Evolutionary conservation across 106 monocot genomes (phyloP), one percentile per base, ranked within the genome.

Genomic region (Apostasia ramifera): DNA sequence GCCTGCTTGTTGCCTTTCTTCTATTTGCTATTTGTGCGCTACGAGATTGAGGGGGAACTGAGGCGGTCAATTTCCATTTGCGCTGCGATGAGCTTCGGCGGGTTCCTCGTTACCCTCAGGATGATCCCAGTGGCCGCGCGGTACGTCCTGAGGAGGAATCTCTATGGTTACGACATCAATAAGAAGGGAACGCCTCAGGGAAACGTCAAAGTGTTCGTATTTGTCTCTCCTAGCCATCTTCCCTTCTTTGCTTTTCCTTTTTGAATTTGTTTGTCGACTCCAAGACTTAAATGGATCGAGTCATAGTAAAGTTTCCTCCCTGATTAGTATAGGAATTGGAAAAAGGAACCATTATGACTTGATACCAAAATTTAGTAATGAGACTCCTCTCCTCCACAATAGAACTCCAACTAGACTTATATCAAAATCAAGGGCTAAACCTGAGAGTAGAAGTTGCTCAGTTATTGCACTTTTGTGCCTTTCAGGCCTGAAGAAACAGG

Each of bases 161-260:
- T 97, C 66, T 97, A 87, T 49, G 95, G 92, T 2, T 89, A 81
- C 51, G 95, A 97, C 70, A 97, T 97, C 79, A 97, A 97, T 75
- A 97, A 97, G 80, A 89, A 83, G 61, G 92, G 92, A 14, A 89
- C 92, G 10, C 84, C 87, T 2, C 82, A 77, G 68, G 95, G 95
- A 3, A 2, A 56, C 15, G 71, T 92, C 62, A 89, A 85, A 97
- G 95, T 97, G 95, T 95, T 48, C 84, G 92, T 80, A 43, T 51
- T 52, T 15, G 40, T 66, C 26, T 51, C 6, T 26, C 26, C 26
- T 26, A 26, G 26, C 26, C 26, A 26, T 26, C 43, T 47, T 57
- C 44, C 2, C 4, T 4, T 42, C 15, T 2, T 49, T 37, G 2
- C 4, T 49, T 63, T 3, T 26, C 47, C 39, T 43, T 63, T 63